phyloP scores from a whole-genome alignment of 2,329 filamentous ascomycete genomes.

The Exophiala bonariae region DNA sequence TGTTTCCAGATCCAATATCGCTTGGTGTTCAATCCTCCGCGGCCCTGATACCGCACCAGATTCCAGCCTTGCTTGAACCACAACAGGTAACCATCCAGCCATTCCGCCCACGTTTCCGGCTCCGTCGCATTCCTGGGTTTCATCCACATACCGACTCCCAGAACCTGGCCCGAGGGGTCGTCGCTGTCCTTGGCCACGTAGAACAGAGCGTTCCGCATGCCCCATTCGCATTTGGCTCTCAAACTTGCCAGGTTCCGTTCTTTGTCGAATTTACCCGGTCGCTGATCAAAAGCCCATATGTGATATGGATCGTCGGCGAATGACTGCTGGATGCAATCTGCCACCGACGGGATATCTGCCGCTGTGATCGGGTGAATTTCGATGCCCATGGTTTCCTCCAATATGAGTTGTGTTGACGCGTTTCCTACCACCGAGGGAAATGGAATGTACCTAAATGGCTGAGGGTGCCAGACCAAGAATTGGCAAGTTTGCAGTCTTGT shows the following conservation, averaged over 20 bases:
- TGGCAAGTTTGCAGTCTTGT: too few species aligned
- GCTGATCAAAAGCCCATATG: constrained; percentile 60
- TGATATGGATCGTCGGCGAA: constrained; percentile 69
- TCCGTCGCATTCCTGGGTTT: constrained; percentile 52
- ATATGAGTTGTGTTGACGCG: too few species aligned
- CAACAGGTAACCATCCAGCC: constrained; percentile 64
- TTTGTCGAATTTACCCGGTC: constrained; percentile 53
- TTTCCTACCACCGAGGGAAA: too few species aligned
- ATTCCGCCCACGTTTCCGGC: constrained; percentile 61
- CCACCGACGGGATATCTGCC: constrained; percentile 62
- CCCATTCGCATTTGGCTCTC: constrained; percentile 67
- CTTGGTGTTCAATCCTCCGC: constrained; percentile 65
- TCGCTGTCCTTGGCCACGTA: constrained; percentile 65
- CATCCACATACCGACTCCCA: constrained; percentile 74
- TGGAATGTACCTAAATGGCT: too few species aligned
- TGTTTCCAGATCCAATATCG: constrained; percentile 74
- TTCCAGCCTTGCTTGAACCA: constrained; percentile 66
- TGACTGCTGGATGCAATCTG: constrained; percentile 65
- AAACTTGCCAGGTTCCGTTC: constrained; percentile 64
- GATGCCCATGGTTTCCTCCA: constrained; percentile 47
- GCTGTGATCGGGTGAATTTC: constrained; percentile 57
- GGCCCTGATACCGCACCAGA: constrained; percentile 64
- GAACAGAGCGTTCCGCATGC: constrained; percentile 68
- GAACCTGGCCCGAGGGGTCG: constrained; percentile 46
- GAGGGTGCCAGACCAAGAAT: too few species aligned